Conservation (phyloP, 148 eudicot genomes). For the Oxyria digyna region DNA sequence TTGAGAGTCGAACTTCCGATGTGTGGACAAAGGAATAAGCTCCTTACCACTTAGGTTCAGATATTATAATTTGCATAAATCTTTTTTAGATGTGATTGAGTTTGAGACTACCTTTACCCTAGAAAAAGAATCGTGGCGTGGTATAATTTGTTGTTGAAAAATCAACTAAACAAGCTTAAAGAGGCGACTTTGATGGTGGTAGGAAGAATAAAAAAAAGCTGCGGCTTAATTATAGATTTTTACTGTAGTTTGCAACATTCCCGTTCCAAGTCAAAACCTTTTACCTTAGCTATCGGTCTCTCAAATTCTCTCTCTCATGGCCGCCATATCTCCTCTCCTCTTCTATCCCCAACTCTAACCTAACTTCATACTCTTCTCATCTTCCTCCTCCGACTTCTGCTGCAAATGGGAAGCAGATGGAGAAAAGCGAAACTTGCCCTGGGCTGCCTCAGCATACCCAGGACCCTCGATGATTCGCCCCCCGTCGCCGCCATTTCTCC, state of each 20-base stretch:
- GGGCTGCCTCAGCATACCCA: conserved; percentile 32
- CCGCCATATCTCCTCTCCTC: background rate
- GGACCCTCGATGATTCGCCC: conserved; percentile 13
- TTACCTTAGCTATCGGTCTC: conserved; percentile 9
- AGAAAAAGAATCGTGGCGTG: too few relatives aligned
- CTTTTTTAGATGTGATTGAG: too few relatives aligned
- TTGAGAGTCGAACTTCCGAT: too few relatives aligned
- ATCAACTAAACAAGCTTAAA: too few relatives aligned
- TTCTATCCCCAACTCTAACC: background rate
- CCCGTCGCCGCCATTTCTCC: conserved; percentile 17
- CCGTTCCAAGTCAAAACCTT: conserved; percentile 2
- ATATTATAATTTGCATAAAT: too few relatives aligned
- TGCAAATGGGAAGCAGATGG: conserved; percentile 27
- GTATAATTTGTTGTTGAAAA: too few relatives aligned
- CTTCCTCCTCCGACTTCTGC: background rate
- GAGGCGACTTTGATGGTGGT: too few relatives aligned
- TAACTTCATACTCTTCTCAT: background rate
- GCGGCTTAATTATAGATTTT: too few relatives aligned
- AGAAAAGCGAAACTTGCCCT: conserved; percentile 35
- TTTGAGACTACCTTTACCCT: too few relatives aligned
- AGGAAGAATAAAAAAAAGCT: background rate
- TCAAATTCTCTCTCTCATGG: background rate
- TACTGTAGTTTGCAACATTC: background rate
- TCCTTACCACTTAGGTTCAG: too few relatives aligned
- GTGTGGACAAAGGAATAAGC: too few relatives aligned